Base-by-base conservation (phyloP, 768 basidiomycete genomes). In the Chalciporus pseudorubinellus region DNA sequence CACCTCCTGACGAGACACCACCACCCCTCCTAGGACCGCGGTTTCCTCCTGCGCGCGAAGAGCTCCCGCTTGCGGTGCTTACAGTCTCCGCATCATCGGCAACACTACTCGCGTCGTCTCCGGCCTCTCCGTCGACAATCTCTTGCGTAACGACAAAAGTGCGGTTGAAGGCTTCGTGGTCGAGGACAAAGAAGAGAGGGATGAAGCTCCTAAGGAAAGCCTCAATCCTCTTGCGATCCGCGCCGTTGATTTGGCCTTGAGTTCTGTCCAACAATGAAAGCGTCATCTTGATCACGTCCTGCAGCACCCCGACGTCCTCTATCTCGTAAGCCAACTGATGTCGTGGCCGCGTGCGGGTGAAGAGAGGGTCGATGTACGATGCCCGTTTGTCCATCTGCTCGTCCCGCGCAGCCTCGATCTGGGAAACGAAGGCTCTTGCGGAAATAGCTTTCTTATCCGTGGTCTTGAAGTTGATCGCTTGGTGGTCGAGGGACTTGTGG, bases 231-330 rank as follows among this genome's bases (percentile, higher is more conserved):
- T 81, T 85, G 63, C 92, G 76, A 60, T 98, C 94, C 9, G 76
- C 73, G 13, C 78, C 75, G 24, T 79, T 78, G 47, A 92, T 79
- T 67, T 87, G 86, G 8, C 80, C 85, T 53, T 85, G 85, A 16
- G 88, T 89, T 34, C 95, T 87, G 65, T 98, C 95, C 59, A 99
- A 75, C 70, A 92, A 91, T 3, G 90, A 90, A 62, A 98, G 82
- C 29, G 88, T 82, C 63, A 99, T 78, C 74, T 95, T 95, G 66
- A 95, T 68, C 20, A 83, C 79, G 62, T 99, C 97, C 64, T 92
- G 90, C 50, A 98, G 66, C 10, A 93, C 87, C 16, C 76, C 75
- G 11, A 81, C 73, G 66, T 95, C 89, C 33, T 83, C 84, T 48
- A 97, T 61, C 28, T 80, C 72, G 59, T 86, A 94, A 56, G 87